These are phyloP conservation scores for Linnemannia hyalina DNA, from an alignment of 192 early-diverging fungal genomes.

Conservation along the genomic window DNA sequence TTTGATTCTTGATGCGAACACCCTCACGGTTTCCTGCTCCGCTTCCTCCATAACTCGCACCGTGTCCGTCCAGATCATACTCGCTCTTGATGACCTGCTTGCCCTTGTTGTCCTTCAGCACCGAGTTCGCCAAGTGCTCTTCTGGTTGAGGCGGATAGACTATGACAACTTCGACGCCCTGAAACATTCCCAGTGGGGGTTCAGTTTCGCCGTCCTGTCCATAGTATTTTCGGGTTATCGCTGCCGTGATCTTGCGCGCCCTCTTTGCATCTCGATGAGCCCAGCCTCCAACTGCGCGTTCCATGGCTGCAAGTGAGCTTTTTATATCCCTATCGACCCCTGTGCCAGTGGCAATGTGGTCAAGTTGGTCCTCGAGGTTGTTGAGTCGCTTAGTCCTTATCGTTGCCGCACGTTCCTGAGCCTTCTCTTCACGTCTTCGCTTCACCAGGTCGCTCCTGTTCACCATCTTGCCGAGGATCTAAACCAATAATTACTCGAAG, in stretches of 20 bases:
- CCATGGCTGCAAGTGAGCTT: conserved; percentile 17
- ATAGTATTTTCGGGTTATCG: conserved; percentile 45
- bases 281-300: conserved; percentile 15
- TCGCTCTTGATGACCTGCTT: neutral
- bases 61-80: neutral
- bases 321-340: conserved; percentile 22
- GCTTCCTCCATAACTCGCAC: neutral
- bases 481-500: neutral
- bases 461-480: conserved; percentile 41
- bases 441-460: conserved; percentile 25
- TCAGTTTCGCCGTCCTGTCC: conserved; percentile 37
- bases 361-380: conserved; percentile 38
- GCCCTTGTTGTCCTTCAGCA: neutral
- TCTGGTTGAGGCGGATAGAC: conserved; percentile 38
- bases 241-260: conserved; percentile 21
- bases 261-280: neutral
- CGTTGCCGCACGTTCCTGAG: conserved; percentile 9
- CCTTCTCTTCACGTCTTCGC: conserved; percentile 15
- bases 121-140: conserved; percentile 9
- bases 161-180: conserved; percentile 34
- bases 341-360: neutral
- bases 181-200: conserved; percentile 46
- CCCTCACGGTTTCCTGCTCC: neutral
- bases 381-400: conserved; percentile 44
- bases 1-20: neutral